These are phyloP conservation scores for Apiotrichum sp. DNA, from an alignment of 1,284 basidiomycete genomes.

Conservation along the genomic window DNA sequence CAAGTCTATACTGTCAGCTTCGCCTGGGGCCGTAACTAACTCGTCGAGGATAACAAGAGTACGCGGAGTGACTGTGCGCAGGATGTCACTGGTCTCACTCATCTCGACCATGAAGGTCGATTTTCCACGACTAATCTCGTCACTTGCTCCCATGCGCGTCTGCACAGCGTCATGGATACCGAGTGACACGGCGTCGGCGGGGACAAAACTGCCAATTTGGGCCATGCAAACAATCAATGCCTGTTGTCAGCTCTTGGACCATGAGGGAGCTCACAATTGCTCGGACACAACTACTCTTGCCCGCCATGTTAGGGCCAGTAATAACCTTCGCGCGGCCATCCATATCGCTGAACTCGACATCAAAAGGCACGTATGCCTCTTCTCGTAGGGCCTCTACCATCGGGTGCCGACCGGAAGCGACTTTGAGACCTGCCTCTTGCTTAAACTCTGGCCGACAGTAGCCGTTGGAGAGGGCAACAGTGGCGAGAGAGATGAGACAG, in stretches of 20 bases:
- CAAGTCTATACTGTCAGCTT: slow-evolving; percentile 26
- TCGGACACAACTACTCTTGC: slow-evolving; percentile 44
- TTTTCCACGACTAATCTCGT: slow-evolving; percentile 73
- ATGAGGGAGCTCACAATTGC: slow-evolving; percentile 27
- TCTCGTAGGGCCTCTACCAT: slow-evolving; percentile 70
- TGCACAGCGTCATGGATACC: slow-evolving; percentile 76
- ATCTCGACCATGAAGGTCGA: slow-evolving; percentile 97
- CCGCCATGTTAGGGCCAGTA: slow-evolving; percentile 53
- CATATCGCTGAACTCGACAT: slow-evolving; percentile 41
- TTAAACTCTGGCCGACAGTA: slow-evolving; percentile 65
- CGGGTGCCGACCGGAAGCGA: slow-evolving; percentile 56
- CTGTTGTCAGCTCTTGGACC: slow-evolving; percentile 1
- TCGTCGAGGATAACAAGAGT: slow-evolving; percentile 80
- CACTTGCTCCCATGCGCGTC: slow-evolving; percentile 63
- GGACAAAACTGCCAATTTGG: slow-evolving; percentile 54
- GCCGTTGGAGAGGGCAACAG: slow-evolving; percentile 36
- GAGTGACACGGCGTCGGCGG: slow-evolving; percentile 65
- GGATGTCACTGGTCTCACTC: slow-evolving; percentile 84
- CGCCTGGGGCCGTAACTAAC: slow-evolving; percentile 17
- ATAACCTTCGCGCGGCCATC: slow-evolving; percentile 64
- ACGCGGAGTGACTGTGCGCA: slow-evolving; percentile 62
- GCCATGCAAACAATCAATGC: slow-evolving; percentile 47
- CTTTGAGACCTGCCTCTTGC: slow-evolving; percentile 54
- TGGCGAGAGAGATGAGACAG: slow-evolving; percentile 41
- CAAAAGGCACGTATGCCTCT: slow-evolving; percentile 69